These are phyloP conservation scores for Alloascoidea hylecoeti DNA, from an alignment of 805 yeast genomes.

Conservation along the genomic window DNA sequence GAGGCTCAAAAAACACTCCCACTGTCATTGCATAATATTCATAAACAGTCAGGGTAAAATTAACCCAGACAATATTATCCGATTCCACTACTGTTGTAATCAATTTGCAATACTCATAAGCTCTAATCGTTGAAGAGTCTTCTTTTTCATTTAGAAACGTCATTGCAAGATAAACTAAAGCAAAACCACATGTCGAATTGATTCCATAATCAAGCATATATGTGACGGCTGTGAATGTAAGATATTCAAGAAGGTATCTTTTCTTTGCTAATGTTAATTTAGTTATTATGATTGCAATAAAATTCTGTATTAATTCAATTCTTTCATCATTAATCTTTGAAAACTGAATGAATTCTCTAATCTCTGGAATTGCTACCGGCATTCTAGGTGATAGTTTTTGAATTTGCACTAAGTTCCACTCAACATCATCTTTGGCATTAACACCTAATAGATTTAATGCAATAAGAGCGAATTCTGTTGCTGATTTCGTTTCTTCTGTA, in stretches of 20 bases:
- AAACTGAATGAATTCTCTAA: slow-evolving; percentile 16
- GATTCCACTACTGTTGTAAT: slow-evolving; percentile 23
- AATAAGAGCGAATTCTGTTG: slow-evolving; percentile 19
- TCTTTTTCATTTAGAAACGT: slow-evolving; percentile 16
- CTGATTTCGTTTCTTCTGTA: slow-evolving; percentile 17
- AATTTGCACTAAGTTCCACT: slow-evolving; percentile 12
- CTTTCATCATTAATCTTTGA: slow-evolving; percentile 14
- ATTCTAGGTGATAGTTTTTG: slow-evolving; percentile 15
- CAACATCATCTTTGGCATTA: slow-evolving; percentile 16
- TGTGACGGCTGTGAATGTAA: slow-evolving; percentile 20
- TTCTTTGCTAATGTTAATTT: slow-evolving; percentile 18
- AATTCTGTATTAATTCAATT: slow-evolving; percentile 21
- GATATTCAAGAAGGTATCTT: slow-evolving; percentile 15
- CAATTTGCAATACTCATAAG: slow-evolving; percentile 25
- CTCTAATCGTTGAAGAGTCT: slow-evolving; percentile 18
- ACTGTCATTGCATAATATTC: slow-evolving; percentile 25
- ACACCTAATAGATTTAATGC: slow-evolving; percentile 23
- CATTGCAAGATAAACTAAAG: slow-evolving; percentile 24
- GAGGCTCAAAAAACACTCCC: slow-evolving; percentile 28
- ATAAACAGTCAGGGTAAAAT: slow-evolving; percentile 23
- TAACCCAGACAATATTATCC: slow-evolving; percentile 19
- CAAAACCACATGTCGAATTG: slow-evolving; percentile 23
- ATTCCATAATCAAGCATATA: slow-evolving; percentile 25
- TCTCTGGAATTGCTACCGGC: slow-evolving; percentile 25
- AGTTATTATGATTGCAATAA: slow-evolving; percentile 23